phyloP scores from a whole-genome alignment of 495 filamentous ascomycete genomes.

The Trypethelium eluteriae region DNA sequence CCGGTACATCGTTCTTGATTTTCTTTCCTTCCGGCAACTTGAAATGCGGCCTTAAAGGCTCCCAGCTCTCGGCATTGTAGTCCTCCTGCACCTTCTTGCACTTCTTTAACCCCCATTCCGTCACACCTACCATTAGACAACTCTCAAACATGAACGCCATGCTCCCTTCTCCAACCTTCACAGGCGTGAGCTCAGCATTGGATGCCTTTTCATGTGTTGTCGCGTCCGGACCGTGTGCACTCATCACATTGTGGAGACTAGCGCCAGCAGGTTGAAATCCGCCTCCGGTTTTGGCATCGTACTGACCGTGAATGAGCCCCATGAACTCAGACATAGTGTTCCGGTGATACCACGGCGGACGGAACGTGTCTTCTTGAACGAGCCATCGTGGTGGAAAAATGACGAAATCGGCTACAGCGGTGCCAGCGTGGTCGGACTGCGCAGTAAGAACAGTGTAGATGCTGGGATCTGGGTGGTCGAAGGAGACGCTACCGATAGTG shows the following conservation, averaged over 20 bases:
- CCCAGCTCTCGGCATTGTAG: slow-evolving; percentile 84
- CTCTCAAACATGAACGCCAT: slow-evolving; percentile 67
- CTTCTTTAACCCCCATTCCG: slow-evolving; percentile 78
- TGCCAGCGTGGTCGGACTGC: slow-evolving; percentile 56
- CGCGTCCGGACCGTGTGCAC: slow-evolving; percentile 54
- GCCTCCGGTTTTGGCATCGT: slow-evolving; percentile 57
- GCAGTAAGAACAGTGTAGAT: slow-evolving; percentile 78
- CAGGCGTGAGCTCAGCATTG: slow-evolving; percentile 49
- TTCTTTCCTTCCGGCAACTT: slow-evolving; percentile 57
- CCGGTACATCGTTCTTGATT: slow-evolving; percentile 35
- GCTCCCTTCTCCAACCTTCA: slow-evolving; percentile 54
- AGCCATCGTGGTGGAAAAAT: slow-evolving; percentile 79
- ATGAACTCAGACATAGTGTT: slow-evolving; percentile 83
- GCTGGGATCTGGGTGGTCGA: slow-evolving; percentile 74
- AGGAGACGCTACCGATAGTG: slow-evolving; percentile 63
- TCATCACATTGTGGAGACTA: slow-evolving; percentile 58
- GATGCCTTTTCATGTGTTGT: slow-evolving; percentile 52
- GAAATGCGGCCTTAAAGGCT: slow-evolving; percentile 69
- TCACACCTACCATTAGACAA: slow-evolving; percentile 73
- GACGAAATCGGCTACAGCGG: slow-evolving; percentile 73
- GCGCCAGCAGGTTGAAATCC: slow-evolving; percentile 57
- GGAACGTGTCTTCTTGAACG: slow-evolving; percentile 68
- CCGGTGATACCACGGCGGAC: slow-evolving; percentile 76
- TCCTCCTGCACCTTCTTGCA: slow-evolving; percentile 77
- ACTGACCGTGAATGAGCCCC: slow-evolving; percentile 65